These are phyloP conservation scores for Jaltomata sinuosa DNA, from an alignment of 257 asterid species.

Conservation along the genomic window DNA sequence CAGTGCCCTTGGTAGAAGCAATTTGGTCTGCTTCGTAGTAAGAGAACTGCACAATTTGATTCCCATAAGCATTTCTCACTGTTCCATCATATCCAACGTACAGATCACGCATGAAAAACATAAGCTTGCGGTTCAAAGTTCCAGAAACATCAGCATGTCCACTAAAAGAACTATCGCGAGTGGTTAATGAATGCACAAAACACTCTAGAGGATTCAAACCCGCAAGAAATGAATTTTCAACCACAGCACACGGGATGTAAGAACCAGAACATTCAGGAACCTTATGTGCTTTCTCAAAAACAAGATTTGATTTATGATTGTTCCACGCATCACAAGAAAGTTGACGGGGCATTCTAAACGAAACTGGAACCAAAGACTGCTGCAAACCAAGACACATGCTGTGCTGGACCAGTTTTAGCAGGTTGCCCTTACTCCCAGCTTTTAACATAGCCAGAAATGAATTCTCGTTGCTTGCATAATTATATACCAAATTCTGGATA, in stretches of 20 bases:
- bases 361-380: constrained; percentile 60
- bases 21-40: constrained; percentile 19
- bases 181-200: constrained; percentile 69
- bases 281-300: constrained; percentile 10
- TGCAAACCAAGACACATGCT: constrained; percentile 92
- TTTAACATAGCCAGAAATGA: constrained; percentile 70
- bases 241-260: constrained; percentile 59
- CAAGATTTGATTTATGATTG: constrained; percentile 30
- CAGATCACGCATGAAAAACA: constrained; percentile 87
- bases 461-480: constrained; percentile 40
- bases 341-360: constrained; percentile 55
- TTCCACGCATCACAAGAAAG: constrained; percentile 86
- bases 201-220: constrained; percentile 85
- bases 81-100: constrained; percentile 79
- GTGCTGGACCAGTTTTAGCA: constrained; percentile 79
- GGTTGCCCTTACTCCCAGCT: constrained; percentile 96
- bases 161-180: constrained; percentile 85
- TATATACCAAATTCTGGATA: constrained; percentile 64
- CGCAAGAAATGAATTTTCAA: constrained; percentile 49
- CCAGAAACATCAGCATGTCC: constrained; percentile 98
- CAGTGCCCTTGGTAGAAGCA: constrained; percentile 5
- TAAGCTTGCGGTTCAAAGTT: constrained; percentile 52
- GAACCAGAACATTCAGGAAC: constrained; percentile 18
- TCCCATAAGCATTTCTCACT: constrained; percentile 68
- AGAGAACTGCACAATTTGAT: constrained; percentile 70